phyloP scores from a whole-genome alignment of 75 land plant genomes.

The Sequoiadendron giganteum region DNA sequence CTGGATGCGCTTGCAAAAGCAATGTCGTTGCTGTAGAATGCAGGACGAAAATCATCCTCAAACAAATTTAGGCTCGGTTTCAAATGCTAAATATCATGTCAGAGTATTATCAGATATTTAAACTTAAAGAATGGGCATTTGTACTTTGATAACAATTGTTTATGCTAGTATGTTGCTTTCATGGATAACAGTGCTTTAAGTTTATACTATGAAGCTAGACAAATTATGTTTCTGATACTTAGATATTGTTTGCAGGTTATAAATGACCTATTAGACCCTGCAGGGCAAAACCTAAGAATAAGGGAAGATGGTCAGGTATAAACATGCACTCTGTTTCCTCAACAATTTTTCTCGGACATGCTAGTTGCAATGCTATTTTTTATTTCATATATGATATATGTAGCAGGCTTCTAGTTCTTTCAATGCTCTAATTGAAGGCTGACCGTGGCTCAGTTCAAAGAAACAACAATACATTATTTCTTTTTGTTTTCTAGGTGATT shows the following conservation, averaged over 20 bases:
- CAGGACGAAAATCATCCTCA: background rate
- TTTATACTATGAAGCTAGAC: background rate
- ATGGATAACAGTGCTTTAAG: background rate
- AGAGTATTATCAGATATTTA: background rate
- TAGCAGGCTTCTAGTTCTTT: background rate
- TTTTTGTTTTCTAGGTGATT: background rate
- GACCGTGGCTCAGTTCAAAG: background rate
- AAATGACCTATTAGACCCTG: slow-evolving; percentile 82
- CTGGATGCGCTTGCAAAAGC: background rate
- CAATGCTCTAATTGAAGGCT: background rate
- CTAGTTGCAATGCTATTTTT: background rate
- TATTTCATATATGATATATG: background rate
- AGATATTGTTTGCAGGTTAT: slow-evolving; percentile 53
- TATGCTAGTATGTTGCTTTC: background rate
- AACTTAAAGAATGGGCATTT: background rate
- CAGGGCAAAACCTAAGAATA: slow-evolving; percentile 71
- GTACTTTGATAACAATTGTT: background rate
- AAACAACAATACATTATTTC: background rate
- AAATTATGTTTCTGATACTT: background rate
- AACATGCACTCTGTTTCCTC: background rate
- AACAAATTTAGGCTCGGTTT: background rate
- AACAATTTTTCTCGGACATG: background rate
- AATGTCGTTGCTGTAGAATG: background rate
- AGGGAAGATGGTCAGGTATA: slow-evolving; percentile 81
- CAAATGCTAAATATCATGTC: background rate